phyloP scores from a whole-genome alignment of 148 eudicot genomes.

The Nepenthes mirabilis region DNA sequence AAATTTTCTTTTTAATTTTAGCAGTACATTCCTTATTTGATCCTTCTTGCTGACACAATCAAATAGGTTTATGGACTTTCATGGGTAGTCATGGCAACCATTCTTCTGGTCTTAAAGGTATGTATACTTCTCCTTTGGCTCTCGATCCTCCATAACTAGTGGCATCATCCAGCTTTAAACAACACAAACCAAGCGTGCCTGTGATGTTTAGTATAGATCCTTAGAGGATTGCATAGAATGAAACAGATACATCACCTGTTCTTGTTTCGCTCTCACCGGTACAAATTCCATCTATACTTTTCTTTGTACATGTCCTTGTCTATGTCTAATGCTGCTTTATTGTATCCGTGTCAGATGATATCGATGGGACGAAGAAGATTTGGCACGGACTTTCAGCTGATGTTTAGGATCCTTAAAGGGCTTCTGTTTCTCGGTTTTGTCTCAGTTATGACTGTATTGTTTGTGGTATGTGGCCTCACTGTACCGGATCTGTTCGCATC shows the following conservation, averaged over 20 bases:
- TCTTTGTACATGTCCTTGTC: slow-evolving; percentile 4
- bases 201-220: too few species aligned
- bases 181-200: too few species aligned
- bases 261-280: too few species aligned
- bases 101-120: slow-evolving; percentile 86
- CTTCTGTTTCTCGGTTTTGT: slow-evolving; percentile 86
- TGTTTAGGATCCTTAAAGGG: slow-evolving; percentile 94
- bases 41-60: too few species aligned
- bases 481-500: slow-evolving; percentile 71
- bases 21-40: too few species aligned
- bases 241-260: too few species aligned
- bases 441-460: slow-evolving; percentile 79
- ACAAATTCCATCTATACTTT: too few species aligned
- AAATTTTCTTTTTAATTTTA: too few species aligned
- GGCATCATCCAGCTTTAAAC: too few species aligned
- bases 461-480: slow-evolving; percentile 64
- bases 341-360: slow-evolving; percentile 50
- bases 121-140: too few species aligned
- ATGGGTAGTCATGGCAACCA: slow-evolving; percentile 83
- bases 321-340: slow-evolving; percentile 8
- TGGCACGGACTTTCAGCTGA: slow-evolving; percentile 94
- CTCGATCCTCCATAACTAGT: too few species aligned
- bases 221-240: too few species aligned
- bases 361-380: slow-evolving; percentile 95
- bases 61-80: slow-evolving; percentile 91